phyloP scores from a whole-genome alignment of 2,329 filamentous ascomycete genomes.

The Colletotrichum navitas region DNA sequence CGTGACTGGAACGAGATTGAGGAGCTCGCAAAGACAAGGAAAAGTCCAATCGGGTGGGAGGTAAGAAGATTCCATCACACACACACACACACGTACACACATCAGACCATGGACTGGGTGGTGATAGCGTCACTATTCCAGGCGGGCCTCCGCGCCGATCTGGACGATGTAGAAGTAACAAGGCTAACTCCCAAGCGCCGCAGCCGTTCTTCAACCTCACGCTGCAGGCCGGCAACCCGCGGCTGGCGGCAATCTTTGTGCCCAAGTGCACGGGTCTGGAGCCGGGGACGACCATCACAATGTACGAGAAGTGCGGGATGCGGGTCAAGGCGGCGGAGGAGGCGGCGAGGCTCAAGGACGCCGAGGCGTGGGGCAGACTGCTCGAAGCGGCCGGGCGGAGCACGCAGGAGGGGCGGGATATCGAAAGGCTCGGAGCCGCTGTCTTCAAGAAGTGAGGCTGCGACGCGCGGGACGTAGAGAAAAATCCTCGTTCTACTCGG shows the following conservation, averaged over 20 bases:
- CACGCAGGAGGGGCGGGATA: slow-evolving; percentile 77
- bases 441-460: slow-evolving; percentile 60
- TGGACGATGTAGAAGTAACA: not conserved
- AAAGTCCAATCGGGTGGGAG: slow-evolving; percentile 97
- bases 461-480: not conserved
- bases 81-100: not conserved
- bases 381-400: slow-evolving; percentile 79
- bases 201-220: slow-evolving; percentile 93
- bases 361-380: slow-evolving; percentile 79
- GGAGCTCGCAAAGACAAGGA: slow-evolving; percentile 81
- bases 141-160: not conserved
- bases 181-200: slow-evolving; percentile 5
- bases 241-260: slow-evolving; percentile 85
- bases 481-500: not conserved
- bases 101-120: not conserved
- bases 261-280: slow-evolving; percentile 84
- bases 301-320: slow-evolving; percentile 98
- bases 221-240: slow-evolving; percentile 88
- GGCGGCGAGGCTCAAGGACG: slow-evolving; percentile 84
- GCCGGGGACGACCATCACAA: slow-evolving; percentile 79
- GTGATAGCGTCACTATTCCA: not conserved
- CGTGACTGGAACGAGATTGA: slow-evolving; percentile 94
- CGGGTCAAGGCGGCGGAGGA: slow-evolving; percentile 91
- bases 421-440: slow-evolving; percentile 80
- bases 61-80: slow-evolving; percentile 62